Evolutionary conservation across 305 asterid species (phyloP).

Genomic region (Solanum aculeatissimum): DNA sequence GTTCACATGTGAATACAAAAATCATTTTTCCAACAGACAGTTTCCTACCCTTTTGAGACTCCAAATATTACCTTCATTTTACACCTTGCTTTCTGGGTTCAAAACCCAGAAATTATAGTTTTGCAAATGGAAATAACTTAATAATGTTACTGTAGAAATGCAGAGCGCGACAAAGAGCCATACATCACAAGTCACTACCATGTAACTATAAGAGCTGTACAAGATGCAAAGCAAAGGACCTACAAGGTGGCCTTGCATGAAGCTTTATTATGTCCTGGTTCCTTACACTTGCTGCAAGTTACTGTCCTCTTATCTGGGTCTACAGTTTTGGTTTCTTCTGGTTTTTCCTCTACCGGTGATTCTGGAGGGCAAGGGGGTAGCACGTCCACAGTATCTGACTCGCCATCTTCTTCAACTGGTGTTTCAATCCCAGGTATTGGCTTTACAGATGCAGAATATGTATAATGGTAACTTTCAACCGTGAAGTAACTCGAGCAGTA

Average conservation of each 20-base stretch:
- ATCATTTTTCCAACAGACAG: not conserved
- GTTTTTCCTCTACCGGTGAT: conserved; percentile 23
- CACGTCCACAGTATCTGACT: conserved; percentile 33
- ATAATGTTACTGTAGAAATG: not conserved
- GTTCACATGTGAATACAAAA: not conserved
- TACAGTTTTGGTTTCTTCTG: conserved; percentile 29
- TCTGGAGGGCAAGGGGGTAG: conserved; percentile 48
- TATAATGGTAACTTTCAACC: conserved; percentile 36
- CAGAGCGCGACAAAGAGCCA: not conserved
- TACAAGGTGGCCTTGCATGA: conserved; percentile 53
- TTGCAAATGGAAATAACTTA: not conserved
- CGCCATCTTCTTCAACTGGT: conserved; percentile 24
- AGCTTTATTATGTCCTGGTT: conserved; percentile 89
- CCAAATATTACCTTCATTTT: not conserved
- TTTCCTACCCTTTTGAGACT: not conserved
- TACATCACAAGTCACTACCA: not conserved
- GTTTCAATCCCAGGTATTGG: conserved; percentile 37
- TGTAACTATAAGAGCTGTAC: conserved; percentile 9
- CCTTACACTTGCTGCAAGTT: conserved; percentile 74
- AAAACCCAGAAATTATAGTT: not conserved
- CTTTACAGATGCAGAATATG: conserved; percentile 43
- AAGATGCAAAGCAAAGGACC: not conserved
- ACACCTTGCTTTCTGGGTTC: not conserved
- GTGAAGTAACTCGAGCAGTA: conserved; percentile 57
- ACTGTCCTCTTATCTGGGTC: conserved; percentile 74